Evolutionary conservation across 2,329 filamentous ascomycete species (phyloP), one percentile per base, ranked within the genome.

Genomic region (Pezicula neosporulosa): DNA sequence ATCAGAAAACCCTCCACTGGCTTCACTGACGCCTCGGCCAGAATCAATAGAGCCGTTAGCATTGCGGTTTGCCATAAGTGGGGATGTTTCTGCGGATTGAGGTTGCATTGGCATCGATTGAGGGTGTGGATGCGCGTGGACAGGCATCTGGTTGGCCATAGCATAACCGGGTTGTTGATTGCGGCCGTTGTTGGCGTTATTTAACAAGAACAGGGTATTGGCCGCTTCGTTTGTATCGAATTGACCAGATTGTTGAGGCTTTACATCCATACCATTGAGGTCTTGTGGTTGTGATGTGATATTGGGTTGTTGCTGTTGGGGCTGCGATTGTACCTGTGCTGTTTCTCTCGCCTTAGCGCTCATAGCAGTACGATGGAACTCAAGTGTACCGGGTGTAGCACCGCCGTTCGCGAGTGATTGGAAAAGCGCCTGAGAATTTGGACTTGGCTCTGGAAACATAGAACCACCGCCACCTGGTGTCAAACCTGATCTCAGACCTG

Each of bases 381-480:
- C 94, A 46, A 96, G 75, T 0, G 93, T 96, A 55, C 87, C 86
- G 8, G 94, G 94, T 1, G 94, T 99, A 4, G 90, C 88, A 50
- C 87, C 89, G 58, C 89, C 89, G 65, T 83, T 89, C 58, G 89
- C 85, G 36, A 94, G 74, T 59, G 88, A 86, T 55, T 87, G 86
- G 70, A 92, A 90, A 6, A 97, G 73, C 47, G 88, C 87, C 73
- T 91, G 87, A 0, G 90, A 89, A 68, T 89, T 95, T 35, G 90
- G 92, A 67, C 89, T 96, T 2, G 90, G 87, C 49, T 87, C 89
- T 51, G 93, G 91, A 76, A 97, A 97, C 90, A 97, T 97, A 62
- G 92, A 96, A 62, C 92, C 93, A 68, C 92, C 91, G 60, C 93
- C 93, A 54, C 94, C 94, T 45, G 94, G 94, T 48, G 94, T 97